Percentiles rank a stretch among this genome's conserved stretches.
phyloP scores from a whole-genome alignment of 768 basidiomycete species.

The Neoboletus brunneissimus region DNA sequence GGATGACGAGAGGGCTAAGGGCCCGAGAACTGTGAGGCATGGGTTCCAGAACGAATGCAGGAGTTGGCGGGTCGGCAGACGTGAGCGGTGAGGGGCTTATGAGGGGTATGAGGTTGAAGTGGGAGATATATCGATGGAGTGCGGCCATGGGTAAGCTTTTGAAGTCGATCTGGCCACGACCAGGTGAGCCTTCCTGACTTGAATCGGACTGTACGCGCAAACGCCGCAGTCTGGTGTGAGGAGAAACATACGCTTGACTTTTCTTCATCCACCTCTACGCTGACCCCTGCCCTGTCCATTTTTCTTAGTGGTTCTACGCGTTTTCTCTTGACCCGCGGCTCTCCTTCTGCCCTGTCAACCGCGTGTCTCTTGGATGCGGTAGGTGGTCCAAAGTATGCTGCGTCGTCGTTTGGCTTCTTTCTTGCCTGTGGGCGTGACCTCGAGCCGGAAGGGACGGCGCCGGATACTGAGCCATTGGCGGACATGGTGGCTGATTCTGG shows the following conservation, averaged over 20 bases:
- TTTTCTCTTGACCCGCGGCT: conserved; percentile 72
- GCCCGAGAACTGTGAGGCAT: conserved; percentile 44
- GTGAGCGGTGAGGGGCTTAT: conserved; percentile 70
- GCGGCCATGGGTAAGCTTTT: conserved; percentile 60
- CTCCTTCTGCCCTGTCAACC: conserved; percentile 66
- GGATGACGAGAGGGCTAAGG: conserved; percentile 44
- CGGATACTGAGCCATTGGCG: conserved; percentile 21
- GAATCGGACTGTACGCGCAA: background rate
- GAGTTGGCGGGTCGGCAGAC: conserved; percentile 67
- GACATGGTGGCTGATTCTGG: conserved; percentile 19
- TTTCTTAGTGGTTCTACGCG: conserved; percentile 48
- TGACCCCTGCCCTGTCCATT: conserved; percentile 40
- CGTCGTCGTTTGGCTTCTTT: conserved; percentile 64
- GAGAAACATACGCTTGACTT: conserved; percentile 30
- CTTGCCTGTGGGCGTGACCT: conserved; percentile 63
- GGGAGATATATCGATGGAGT: conserved; percentile 69
- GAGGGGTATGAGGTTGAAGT: conserved; percentile 67
- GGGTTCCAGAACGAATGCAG: conserved; percentile 54
- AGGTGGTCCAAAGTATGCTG: conserved; percentile 63
- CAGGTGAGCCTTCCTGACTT: conserved; percentile 8
- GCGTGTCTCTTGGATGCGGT: conserved; percentile 65
- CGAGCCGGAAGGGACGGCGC: conserved; percentile 40
- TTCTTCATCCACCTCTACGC: conserved; percentile 30
- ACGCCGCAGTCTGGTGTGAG: background rate
- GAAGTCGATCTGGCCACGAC: conserved; percentile 64